Base-by-base conservation (phyloP, 2,329 filamentous ascomycete species). In the Fusarium neocosmosporiellum region DNA sequence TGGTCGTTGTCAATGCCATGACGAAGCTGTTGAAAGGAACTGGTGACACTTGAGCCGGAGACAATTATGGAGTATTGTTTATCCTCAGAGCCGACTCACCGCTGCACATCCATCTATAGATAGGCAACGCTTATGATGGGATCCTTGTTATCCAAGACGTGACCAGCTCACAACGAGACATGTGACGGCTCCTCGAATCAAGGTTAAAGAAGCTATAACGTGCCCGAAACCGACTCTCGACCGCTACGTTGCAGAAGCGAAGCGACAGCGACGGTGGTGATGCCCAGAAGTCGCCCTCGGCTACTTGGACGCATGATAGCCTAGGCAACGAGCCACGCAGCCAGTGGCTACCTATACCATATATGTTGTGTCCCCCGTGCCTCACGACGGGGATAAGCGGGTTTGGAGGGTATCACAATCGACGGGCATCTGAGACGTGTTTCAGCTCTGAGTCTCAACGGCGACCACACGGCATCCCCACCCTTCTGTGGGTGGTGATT, bases 371-470 rank as follows among this genome's bases (percentile, higher is more conserved):
- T 36, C 6, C 33, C 20, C 33, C 31, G 29, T 34, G 33, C n/a
- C 20, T 33, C 27, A 27, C 18, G 13, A 27, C 24, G 22, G 31
- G 46, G 29, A 18, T 46, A 58, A 61, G 48, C 27, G 48, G 33
- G 27, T 29, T 24, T n/a, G 16, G 33, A 29, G 50, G 27, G 70
- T 68, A 64, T 72, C 71, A 74, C 65, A 74, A 70, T 31, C 18
- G 71, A 48, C 70, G 33, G 31, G 60, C 20, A 70, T 74, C 62
- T 72, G 71, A 74, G 68, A 74, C 71, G 39, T 70, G 71, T 74
- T 74, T 74, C 71, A 74, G 71, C 71, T 73, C 27, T 60, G 66
- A 63, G 60, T 50, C 39, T 59, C 43, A 53, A 67, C 62, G 8
- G 65, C 43, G 59, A 62, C 36, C 68, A 63, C 36, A 74, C 33